Evolutionary conservation across 257 asterid species (phyloP), one percentile per base, ranked within the genome.

Genomic region (Handroanthus guayacan): DNA sequence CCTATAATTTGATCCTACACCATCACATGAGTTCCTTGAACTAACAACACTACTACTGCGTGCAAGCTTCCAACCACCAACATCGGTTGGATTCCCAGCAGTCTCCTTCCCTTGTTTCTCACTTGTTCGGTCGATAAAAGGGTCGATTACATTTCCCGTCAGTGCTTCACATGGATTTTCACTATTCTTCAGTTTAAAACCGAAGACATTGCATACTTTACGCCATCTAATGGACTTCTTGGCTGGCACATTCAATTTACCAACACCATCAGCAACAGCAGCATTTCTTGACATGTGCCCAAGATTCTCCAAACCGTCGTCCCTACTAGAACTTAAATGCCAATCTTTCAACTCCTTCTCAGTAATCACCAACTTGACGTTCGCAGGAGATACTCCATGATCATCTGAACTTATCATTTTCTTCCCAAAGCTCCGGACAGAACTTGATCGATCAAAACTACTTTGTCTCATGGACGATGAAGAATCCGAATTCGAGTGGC

Each of bases 341-440:
- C 97, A 93, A 78, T 90, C 93, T 77, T 91, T 91, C 85, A 93
- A 81, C 82, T 95, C 99, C 80, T 85, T 85, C 89, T 91, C 99
- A 0, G 97, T 91, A 62, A 95, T 86, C 79, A 95, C 93, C 90
- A 93, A 78, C 87, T 91, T 93, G 39, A 75, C 84, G 36, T 86
- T 84, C 0, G 86, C 86, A 47, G 97, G 97, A 67, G 97, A 92
- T 17, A 57, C 80, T 36, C 77, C 92, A 47, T 85, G 89, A 64
- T 87, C 85, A 78, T 89, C 99, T 5, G 80, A 77, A 52, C 83
- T 81, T 6, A 67, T 73, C 8, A 67, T 74, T 81, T 87, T 93
- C 90, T 90, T 93, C 13, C 89, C 92, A 20, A 85, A 87, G 76
- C 99, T 95, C 78, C 86, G 77, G 25, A 89, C 97, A 70, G 98